Conservation (phyloP, 1,139 yeast species). For the Saccharomyces pastorianus region DNA sequence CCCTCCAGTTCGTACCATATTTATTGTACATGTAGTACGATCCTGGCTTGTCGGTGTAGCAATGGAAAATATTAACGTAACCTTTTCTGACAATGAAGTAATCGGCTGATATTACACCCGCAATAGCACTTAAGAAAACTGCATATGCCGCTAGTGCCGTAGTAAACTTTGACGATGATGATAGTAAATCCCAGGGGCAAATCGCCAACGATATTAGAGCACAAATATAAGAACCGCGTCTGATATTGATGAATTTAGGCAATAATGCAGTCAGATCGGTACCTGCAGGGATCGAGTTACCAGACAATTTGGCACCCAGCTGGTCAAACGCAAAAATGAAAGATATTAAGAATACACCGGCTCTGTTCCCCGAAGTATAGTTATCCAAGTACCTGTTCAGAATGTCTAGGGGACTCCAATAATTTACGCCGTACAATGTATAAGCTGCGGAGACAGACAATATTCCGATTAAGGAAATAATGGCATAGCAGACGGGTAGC, state of each 20-base stretch:
- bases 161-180: slow-evolving; percentile 69
- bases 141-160: slow-evolving; percentile 80
- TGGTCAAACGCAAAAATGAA: slow-evolving; percentile 76
- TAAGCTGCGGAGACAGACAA: slow-evolving; percentile 76
- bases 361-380: slow-evolving; percentile 61
- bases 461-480: slow-evolving; percentile 79
- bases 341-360: slow-evolving; percentile 76
- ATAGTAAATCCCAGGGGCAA: slow-evolving; percentile 82
- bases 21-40: slow-evolving; percentile 51
- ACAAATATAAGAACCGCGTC: slow-evolving; percentile 77
- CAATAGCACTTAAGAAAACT: slow-evolving; percentile 76
- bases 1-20: slow-evolving; percentile 75
- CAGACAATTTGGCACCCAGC: slow-evolving; percentile 80
- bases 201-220: slow-evolving; percentile 68
- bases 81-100: slow-evolving; percentile 74
- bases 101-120: slow-evolving; percentile 75
- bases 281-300: slow-evolving; percentile 83
- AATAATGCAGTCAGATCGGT: slow-evolving; percentile 80
- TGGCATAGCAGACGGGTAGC: slow-evolving; percentile 67
- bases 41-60: slow-evolving; percentile 42
- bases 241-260: slow-evolving; percentile 71
- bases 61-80: slow-evolving; percentile 51
- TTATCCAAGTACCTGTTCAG: slow-evolving; percentile 55
- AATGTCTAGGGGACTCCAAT: slow-evolving; percentile 82
- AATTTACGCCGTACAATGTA: slow-evolving; percentile 55